Percentiles rank a stretch among this genome's conserved stretches.
phyloP scores from a whole-genome alignment of 768 basidiomycete species.

The Mycena kentingensis region DNA sequence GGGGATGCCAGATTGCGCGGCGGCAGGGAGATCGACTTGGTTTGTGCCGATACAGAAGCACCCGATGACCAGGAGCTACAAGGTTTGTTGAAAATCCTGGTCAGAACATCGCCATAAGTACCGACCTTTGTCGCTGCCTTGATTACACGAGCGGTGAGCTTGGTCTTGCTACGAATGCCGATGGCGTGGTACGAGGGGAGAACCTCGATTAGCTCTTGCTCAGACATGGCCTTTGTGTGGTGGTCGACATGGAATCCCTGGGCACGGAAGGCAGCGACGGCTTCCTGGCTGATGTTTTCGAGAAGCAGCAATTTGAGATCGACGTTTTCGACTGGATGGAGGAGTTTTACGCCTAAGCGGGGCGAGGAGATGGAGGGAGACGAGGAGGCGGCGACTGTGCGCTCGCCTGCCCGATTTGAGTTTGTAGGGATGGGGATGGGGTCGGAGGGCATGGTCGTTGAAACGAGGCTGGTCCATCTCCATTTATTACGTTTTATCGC shows the following conservation, averaged over 20 bases:
- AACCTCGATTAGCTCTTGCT: conserved; percentile 87
- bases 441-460: conserved; percentile 28
- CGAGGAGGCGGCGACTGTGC: conserved; percentile 48
- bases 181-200: conserved; percentile 88
- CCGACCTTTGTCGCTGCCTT: conserved; percentile 83
- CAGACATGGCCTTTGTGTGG: conserved; percentile 79
- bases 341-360: conserved; percentile 52
- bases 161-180: conserved; percentile 97
- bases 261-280: conserved; percentile 73
- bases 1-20: conserved; percentile 86
- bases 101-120: not conserved
- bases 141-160: conserved; percentile 88
- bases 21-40: conserved; percentile 88
- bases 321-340: conserved; percentile 83
- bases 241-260: conserved; percentile 95
- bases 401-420: conserved; percentile 25
- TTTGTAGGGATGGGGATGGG: conserved; percentile 49
- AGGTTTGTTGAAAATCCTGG: not conserved
- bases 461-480: conserved; percentile 5
- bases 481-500: conserved; percentile 3
- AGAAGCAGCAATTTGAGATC: conserved; percentile 81
- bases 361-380: conserved; percentile 48
- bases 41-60: conserved; percentile 99
- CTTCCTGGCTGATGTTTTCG: conserved; percentile 94
- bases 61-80: conserved; percentile 89